phyloP scores from a whole-genome alignment of 768 basidiomycete species.

The Mrakia gelida region DNA sequence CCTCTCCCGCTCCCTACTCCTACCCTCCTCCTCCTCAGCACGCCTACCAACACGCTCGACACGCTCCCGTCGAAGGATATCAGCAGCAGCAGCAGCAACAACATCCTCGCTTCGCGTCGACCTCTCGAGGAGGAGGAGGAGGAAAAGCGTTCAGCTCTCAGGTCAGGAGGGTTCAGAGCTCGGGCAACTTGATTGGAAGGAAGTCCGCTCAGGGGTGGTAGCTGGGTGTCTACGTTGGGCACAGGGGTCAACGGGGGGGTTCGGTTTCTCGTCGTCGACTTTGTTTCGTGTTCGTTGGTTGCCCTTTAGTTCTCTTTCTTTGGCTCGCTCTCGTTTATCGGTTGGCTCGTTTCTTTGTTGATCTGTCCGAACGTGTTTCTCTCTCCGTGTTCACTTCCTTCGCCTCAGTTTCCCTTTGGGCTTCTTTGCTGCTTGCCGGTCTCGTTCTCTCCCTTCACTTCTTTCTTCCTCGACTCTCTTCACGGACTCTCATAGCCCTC shows the following conservation, averaged over 20 bases:
- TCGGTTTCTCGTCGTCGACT: background rate
- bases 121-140: too few species aligned
- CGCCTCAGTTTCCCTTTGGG: background rate
- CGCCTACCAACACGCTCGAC: background rate
- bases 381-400: background rate
- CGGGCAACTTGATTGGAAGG: background rate
- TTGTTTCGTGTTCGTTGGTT: background rate
- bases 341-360: background rate
- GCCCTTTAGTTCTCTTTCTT: background rate
- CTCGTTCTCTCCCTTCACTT: background rate
- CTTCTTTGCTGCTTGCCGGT: background rate
- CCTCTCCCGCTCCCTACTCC: background rate
- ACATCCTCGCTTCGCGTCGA: background rate
- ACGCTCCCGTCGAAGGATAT: background rate
- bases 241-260: background rate
- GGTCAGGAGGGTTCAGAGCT: conserved; percentile 9
- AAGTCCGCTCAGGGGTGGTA: background rate
- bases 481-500: too few species aligned
- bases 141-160: background rate
- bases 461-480: too few species aligned
- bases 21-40: background rate
- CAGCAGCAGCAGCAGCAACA: background rate
- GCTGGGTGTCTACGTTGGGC: background rate
- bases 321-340: background rate
- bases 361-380: background rate